Percentiles rank a stretch among this genome's conserved stretches.
Evolutionary conservation across 257 asterid species (phyloP).

Genomic region (Petunia axillaris): DNA sequence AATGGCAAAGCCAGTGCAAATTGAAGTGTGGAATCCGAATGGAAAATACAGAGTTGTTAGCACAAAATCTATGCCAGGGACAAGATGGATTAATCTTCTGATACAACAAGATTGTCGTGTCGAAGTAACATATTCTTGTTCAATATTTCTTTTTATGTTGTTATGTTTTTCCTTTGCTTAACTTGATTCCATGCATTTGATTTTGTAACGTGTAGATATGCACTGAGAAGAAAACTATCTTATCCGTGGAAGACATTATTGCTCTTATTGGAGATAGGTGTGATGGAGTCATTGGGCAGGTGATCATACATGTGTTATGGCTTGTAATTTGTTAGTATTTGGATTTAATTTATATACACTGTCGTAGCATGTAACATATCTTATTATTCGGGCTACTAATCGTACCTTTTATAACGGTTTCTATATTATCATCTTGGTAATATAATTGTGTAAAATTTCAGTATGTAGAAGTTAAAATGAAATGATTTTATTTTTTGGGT

Average conservation of each 20-base stretch:
- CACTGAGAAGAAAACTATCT: conserved; percentile 82
- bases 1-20: conserved; percentile 84
- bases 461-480: neutral
- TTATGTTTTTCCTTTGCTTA: neutral
- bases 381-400: neutral
- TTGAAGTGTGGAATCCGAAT: conserved; percentile 88
- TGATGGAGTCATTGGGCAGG: conserved; percentile 98
- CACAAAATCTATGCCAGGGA: conserved; percentile 96
- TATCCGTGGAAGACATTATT: conserved; percentile 88
- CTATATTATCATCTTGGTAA: neutral
- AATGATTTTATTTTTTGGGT: neutral
- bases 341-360: neutral
- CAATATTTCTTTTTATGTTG: neutral
- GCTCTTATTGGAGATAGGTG: conserved; percentile 81
- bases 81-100: conserved; percentile 87
- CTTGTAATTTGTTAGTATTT: neutral
- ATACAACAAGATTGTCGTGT: conserved; percentile 90
- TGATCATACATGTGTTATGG: conserved; percentile 20
- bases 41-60: conserved; percentile 90
- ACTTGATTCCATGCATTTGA: neutral
- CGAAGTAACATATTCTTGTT: conserved; percentile 52
- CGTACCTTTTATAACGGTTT: neutral
- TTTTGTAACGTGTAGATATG: conserved; percentile 54
- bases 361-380: neutral
- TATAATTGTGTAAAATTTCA: neutral